These are phyloP conservation scores for Aquanectria penicillioides DNA, from an alignment of 2,329 filamentous ascomycete genomes.

Conservation along the genomic window DNA sequence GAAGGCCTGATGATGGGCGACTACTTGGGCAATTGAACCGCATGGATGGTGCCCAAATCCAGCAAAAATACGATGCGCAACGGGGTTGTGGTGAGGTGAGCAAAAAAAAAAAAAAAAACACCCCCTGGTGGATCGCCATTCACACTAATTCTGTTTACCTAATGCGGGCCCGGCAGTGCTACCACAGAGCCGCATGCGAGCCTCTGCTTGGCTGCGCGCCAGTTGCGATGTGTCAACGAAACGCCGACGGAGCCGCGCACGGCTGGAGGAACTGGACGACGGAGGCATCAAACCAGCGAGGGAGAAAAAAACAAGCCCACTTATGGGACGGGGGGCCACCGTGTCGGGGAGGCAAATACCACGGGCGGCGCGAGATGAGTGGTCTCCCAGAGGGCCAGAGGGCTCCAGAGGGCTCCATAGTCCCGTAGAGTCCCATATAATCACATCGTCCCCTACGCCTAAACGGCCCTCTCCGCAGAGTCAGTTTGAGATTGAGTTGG, in stretches of 20 bases:
- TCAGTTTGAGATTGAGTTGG: constrained; percentile 23
- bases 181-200: constrained; percentile 18
- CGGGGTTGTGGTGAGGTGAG: too few relatives aligned
- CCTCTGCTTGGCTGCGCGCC: constrained; percentile 20
- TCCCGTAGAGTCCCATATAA: too few relatives aligned
- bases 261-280: background rate
- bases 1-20: too few relatives aligned
- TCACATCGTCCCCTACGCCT: background rate
- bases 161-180: constrained; percentile 22
- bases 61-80: too few relatives aligned
- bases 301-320: constrained; percentile 7
- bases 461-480: constrained; percentile 8
- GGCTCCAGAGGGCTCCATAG: too few relatives aligned
- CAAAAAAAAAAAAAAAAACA: too few relatives aligned
- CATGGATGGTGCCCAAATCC: constrained; percentile 5
- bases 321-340: too few relatives aligned
- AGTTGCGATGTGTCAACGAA: constrained; percentile 24
- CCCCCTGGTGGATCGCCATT: constrained; percentile 10
- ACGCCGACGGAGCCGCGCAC: constrained; percentile 14
- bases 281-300: background rate
- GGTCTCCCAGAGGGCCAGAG: background rate
- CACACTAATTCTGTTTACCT: constrained; percentile 18
- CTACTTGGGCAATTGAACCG: too few relatives aligned
- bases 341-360: too few relatives aligned
- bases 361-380: too few relatives aligned